Evolutionary conservation across 2,329 filamentous ascomycete species (phyloP).

Genomic region (Camillea tinctor): DNA sequence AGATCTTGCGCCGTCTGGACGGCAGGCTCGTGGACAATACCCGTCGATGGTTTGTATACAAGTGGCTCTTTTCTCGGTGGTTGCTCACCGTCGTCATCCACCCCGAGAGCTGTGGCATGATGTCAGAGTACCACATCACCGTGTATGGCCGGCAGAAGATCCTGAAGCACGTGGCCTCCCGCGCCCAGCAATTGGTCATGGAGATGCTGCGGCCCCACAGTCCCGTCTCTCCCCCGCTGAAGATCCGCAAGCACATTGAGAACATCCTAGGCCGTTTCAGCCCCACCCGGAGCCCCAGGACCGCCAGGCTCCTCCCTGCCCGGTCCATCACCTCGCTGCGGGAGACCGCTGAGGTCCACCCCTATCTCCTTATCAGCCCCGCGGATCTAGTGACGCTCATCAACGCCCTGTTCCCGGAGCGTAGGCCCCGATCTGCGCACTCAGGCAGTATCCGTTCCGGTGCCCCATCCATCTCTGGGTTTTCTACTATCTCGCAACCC

Average conservation of each 20-base stretch:
- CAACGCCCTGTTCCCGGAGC: constrained; percentile 79
- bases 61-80: constrained; percentile 91
- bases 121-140: constrained; percentile 89
- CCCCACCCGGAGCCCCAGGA: constrained; percentile 47
- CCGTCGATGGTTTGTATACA: constrained; percentile 79
- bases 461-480: constrained; percentile 67
- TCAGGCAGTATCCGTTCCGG: constrained; percentile 64
- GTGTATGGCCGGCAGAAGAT: constrained; percentile 86
- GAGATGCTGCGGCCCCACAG: constrained; percentile 64
- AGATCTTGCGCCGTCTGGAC: constrained; percentile 76
- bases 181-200: constrained; percentile 75
- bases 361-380: constrained; percentile 76
- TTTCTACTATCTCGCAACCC: constrained; percentile 64
- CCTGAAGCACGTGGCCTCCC: constrained; percentile 74
- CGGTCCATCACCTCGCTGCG: constrained; percentile 70
- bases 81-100: constrained; percentile 80
- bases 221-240: constrained; percentile 59
- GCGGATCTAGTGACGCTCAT: constrained; percentile 78
- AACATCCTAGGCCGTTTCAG: constrained; percentile 67
- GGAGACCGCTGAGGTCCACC: constrained; percentile 76
- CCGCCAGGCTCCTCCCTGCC: constrained; percentile 64
- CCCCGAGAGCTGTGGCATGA: constrained; percentile 76
- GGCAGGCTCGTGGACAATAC: constrained; percentile 70
- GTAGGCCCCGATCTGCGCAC: constrained; percentile 61
- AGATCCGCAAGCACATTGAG: constrained; percentile 68